A percentile compares a stretch with the other conserved stretches of the same genome.
Conservation (phyloP, 345 rosid species). For the Carallia brachiata region DNA sequence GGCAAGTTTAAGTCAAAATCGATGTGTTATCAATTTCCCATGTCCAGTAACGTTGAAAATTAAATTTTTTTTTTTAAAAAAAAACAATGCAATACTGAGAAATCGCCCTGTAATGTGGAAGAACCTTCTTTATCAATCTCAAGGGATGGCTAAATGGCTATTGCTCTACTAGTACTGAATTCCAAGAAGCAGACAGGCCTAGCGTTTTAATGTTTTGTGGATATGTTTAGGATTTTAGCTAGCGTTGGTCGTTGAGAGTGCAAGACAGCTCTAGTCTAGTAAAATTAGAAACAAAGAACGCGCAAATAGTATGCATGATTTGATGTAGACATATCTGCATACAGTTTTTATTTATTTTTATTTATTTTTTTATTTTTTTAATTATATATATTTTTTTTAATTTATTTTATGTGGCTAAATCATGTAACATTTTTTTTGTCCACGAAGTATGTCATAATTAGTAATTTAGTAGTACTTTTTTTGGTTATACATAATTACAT, state of each 20-base stretch:
- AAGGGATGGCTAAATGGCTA: neutral
- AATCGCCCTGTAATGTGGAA: constrained; percentile 43
- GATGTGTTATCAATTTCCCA: constrained; percentile 45
- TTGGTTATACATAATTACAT: too few species aligned
- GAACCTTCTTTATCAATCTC: constrained; percentile 31
- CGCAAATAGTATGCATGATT: constrained; percentile 15
- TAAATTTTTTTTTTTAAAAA: too few species aligned
- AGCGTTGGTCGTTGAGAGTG: constrained; percentile 24
- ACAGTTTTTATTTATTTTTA: too few species aligned
- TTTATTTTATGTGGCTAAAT: constrained; percentile 17
- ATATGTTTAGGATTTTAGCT: constrained; percentile 6
- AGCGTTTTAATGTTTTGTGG: constrained; percentile 10
- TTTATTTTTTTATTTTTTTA: too few species aligned
- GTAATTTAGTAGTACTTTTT: too few species aligned
- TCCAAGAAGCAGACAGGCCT: constrained; percentile 4
- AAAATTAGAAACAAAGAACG: constrained; percentile 20
- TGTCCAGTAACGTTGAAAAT: constrained; percentile 36
- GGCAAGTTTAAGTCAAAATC: constrained; percentile 30
- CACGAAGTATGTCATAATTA: too few species aligned
- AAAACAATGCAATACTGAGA: constrained; percentile 23
- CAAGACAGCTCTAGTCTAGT: constrained; percentile 1
- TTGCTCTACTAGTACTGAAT: constrained; percentile 4
- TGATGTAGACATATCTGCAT: constrained; percentile 6
- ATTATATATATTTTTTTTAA: too few species aligned
- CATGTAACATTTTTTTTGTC: too few species aligned